phyloP scores from a whole-genome alignment of 495 filamentous ascomycete genomes.

The Aspergillus bertholletiae region DNA sequence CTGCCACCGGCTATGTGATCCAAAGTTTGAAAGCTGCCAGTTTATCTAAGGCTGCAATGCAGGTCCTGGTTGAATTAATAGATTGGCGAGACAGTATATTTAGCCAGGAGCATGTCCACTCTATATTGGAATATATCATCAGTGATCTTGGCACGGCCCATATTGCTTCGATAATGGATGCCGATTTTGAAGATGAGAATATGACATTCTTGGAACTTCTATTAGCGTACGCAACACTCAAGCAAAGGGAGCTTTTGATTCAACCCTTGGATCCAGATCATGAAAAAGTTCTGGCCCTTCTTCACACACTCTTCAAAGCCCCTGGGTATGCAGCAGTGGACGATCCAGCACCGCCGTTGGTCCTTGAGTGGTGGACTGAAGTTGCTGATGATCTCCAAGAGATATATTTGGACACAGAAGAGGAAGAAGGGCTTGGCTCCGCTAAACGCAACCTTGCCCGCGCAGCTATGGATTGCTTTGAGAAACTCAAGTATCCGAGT shows the following conservation, averaged over 20 bases:
- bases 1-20: slow-evolving; percentile 18
- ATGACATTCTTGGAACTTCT: slow-evolving; percentile 67
- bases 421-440: slow-evolving; percentile 16
- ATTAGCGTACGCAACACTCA: slow-evolving; percentile 55
- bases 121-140: slow-evolving; percentile 32
- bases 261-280: slow-evolving; percentile 27
- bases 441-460: slow-evolving; percentile 36
- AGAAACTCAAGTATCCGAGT: slow-evolving; percentile 35
- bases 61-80: slow-evolving; percentile 30
- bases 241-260: slow-evolving; percentile 29
- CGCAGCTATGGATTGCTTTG: slow-evolving; percentile 35
- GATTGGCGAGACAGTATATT: slow-evolving; percentile 22
- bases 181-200: slow-evolving; percentile 60
- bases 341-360: slow-evolving; percentile 70
- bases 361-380: slow-evolving; percentile 80
- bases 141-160: slow-evolving; percentile 33
- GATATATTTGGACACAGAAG: slow-evolving; percentile 23
- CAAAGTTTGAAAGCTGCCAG: slow-evolving; percentile 21
- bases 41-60: slow-evolving; percentile 29
- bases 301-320: slow-evolving; percentile 63
- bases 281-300: slow-evolving; percentile 39
- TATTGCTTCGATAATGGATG: slow-evolving; percentile 47
- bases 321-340: slow-evolving; percentile 74
- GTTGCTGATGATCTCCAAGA: slow-evolving; percentile 39
- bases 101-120: slow-evolving; percentile 14